phyloP scores from a whole-genome alignment of 768 basidiomycete species.

The Suillus tomentosus region DNA sequence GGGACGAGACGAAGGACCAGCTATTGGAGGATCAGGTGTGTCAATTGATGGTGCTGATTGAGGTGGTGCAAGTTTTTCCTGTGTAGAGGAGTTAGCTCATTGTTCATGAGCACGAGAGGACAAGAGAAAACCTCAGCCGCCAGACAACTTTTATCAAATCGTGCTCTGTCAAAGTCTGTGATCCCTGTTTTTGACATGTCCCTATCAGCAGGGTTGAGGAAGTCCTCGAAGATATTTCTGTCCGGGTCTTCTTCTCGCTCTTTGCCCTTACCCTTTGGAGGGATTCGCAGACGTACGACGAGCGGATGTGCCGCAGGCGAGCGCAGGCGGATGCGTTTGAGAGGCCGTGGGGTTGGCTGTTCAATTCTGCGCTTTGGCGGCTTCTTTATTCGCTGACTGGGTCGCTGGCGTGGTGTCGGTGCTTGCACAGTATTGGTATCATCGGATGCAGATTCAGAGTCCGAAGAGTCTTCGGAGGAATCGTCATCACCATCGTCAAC shows the following conservation, averaged over 20 bases:
- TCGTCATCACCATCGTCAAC: conserved; percentile 33
- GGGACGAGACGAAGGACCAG: conserved; percentile 62
- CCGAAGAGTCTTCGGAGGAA: conserved; percentile 27
- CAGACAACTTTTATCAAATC: conserved; percentile 73
- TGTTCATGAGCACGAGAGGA: not conserved
- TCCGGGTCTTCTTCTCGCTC: conserved; percentile 65
- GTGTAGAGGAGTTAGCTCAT: conserved; percentile 16
- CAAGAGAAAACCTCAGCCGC: conserved; percentile 65
- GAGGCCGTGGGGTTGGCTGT: conserved; percentile 30
- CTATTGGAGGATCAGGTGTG: conserved; percentile 39
- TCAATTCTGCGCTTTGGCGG: conserved; percentile 27
- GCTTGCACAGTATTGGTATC: conserved; percentile 18
- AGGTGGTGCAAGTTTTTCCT: conserved; percentile 53
- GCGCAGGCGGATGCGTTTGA: conserved; percentile 47
- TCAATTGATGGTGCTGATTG: conserved; percentile 36
- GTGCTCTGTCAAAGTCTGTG: conserved; percentile 55
- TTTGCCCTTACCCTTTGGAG: conserved; percentile 67
- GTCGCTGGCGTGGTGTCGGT: conserved; percentile 17
- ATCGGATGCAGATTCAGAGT: conserved; percentile 31
- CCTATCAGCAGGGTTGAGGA: conserved; percentile 67
- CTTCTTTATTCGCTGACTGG: conserved; percentile 32
- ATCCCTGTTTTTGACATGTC: conserved; percentile 74
- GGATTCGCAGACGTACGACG: conserved; percentile 55
- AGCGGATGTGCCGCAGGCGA: conserved; percentile 36
- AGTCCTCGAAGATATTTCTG: conserved; percentile 80